Conservation (phyloP, 495 filamentous ascomycete genomes). For the Clavariopsis aquatica region DNA sequence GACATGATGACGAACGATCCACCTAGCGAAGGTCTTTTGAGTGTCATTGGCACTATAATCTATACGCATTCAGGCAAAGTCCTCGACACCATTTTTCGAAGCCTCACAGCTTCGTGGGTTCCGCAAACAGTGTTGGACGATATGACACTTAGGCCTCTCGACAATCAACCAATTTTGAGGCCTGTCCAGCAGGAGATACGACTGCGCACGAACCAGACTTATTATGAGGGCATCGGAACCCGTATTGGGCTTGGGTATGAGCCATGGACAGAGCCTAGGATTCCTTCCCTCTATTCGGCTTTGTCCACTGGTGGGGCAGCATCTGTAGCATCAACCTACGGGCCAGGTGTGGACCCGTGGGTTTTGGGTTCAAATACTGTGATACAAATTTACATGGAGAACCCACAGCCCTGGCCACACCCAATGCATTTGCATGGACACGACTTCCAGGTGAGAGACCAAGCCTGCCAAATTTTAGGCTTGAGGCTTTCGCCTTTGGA, state of each 20-base stretch:
- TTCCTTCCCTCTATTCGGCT: slow-evolving; percentile 76
- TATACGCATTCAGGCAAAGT: slow-evolving; percentile 18
- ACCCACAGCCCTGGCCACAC: slow-evolving; percentile 45
- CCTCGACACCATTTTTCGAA: too few relatives aligned
- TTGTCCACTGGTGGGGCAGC: slow-evolving; percentile 64
- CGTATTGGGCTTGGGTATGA: slow-evolving; percentile 24
- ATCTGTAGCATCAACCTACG: slow-evolving; percentile 67
- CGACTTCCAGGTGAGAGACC: slow-evolving; percentile 60
- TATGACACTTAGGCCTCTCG: slow-evolving; percentile 30
- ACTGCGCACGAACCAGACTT: slow-evolving; percentile 23
- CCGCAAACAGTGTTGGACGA: slow-evolving; percentile 24
- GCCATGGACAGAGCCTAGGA: slow-evolving; percentile 53
- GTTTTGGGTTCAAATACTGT: slow-evolving; percentile 66
- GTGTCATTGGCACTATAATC: slow-evolving; percentile 16
- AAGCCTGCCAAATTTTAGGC: neutral
- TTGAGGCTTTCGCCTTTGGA: neutral
- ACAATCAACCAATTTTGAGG: slow-evolving; percentile 14
- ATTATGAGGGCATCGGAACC: slow-evolving; percentile 29
- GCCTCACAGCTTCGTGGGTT: neutral
- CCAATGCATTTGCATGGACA: slow-evolving; percentile 57
- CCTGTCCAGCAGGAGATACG: slow-evolving; percentile 18
- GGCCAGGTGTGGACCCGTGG: slow-evolving; percentile 67
- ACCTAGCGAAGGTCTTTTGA: slow-evolving; percentile 10
- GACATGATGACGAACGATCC: slow-evolving; percentile 26
- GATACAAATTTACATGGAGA: slow-evolving; percentile 68